Evolutionary conservation across 2,329 filamentous ascomycete species (phyloP), one percentile per base, ranked within the genome.

Genomic region (Exophiala mesophila): DNA sequence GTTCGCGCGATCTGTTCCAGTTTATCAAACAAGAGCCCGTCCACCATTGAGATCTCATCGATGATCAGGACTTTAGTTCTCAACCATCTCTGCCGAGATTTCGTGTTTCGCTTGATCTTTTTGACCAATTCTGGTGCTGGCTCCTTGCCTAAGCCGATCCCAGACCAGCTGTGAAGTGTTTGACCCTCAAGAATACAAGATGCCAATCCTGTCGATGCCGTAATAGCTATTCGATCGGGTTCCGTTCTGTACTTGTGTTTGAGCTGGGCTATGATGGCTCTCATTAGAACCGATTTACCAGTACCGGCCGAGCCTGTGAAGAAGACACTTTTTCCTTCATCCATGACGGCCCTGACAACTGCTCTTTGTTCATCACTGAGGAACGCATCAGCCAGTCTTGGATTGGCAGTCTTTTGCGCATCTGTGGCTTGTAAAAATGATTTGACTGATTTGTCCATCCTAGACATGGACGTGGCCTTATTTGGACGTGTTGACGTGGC

Each of bases 11-110:
- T 85, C 47, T 85, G 78, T 49, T 94, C 88, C 13, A 98, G 75
- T 63, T 98, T 98, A 69, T 98, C 92, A 54, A 97, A 98, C 0
- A 98, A 73, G 23, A 96, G 89, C 1, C 88, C 92, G 57, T 98
- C 92, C 3, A 98, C 89, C 94, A 98, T 98, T 9, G 92, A 97
- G 3, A 98, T 82, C 62, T 98, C 92, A 64, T 98, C 92, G 56
- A 98, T 78, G 54, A 98, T 76, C 17, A 98, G 75, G 9, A 88
- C 80, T 59, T 89, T 94, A 1, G 88, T 94, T 43, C 81, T 79
- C 52, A 94, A 68, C 94, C 94, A 98, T 29, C 90, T 78, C 51
- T 80, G 83, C 60, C 85, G 90, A 16, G 88, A 88, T 61, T 96
- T 97, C 13, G 77, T 74, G 54, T 97, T 96, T 45, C 81, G 78